Base-by-base conservation (phyloP, 768 basidiomycete species). In the Paxillus rubicundulus region DNA sequence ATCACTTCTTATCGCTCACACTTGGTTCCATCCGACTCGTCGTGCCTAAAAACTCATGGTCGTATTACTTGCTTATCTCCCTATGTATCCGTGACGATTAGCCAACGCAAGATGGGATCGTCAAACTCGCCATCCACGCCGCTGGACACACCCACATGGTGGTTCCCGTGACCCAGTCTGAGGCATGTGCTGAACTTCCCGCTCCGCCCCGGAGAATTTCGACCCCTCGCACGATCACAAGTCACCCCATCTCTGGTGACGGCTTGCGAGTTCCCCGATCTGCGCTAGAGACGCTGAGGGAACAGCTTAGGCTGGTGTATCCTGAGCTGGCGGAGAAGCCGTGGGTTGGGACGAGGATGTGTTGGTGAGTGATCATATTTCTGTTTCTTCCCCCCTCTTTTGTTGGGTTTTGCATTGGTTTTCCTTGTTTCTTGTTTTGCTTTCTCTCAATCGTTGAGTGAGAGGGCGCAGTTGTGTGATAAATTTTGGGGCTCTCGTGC, bases 111-210 rank as follows among this genome's bases (percentile, higher is more conserved):
- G 71, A 83, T 36, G 79, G 84, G 57, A 62, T 91, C 45, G 66
- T 98, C 47, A 98, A 98, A 68, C 59, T 89, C 59, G 90, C 83
- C 2, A 80, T 88, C 36, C 92, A 97, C 68, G 71, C 74, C 37
- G 79, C 82, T 16, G 96, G 96, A 5, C 85, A 85, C 65, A 87
- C 78, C 28, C 73, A 84, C 56, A 60, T 53, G 57, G 32, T 59
- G 20, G 2, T 54, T 14, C 36, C 52, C 7, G 21, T 49, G 17
- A 32, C 43, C 30, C 52, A n/a, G 2, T 40, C 49, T 53, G 48
- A 42, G 41, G 24, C 24, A 24, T 24, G 3, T 9, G 30, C 6
- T 13, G 12, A 13, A 33, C n/a, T 16, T 24, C 76, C 70, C 6
- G 60, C 69, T 21, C 52, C 65, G 13, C 64, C 37, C 21, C 59